phyloP scores from a whole-genome alignment of 2,329 filamentous ascomycete species.

The Cytospora mali region DNA sequence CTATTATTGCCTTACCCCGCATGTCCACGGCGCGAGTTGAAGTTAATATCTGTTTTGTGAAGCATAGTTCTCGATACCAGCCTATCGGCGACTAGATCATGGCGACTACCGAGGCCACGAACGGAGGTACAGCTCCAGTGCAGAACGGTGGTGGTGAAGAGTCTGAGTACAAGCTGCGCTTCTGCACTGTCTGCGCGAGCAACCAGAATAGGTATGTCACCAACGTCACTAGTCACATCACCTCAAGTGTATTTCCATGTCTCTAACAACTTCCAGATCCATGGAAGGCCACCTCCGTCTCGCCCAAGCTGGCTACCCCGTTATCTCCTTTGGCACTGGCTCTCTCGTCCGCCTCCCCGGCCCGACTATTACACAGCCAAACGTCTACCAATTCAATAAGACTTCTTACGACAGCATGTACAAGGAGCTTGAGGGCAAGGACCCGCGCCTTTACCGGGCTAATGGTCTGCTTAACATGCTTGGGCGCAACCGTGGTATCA shows the following conservation, averaged over 20 bases:
- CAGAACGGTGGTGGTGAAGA: constrained; percentile 53
- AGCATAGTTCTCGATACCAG: constrained; percentile 8
- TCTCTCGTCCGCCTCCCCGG: constrained; percentile 92
- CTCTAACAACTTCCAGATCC: constrained; percentile 55
- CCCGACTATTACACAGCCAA: constrained; percentile 87
- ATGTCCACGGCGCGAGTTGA: background rate
- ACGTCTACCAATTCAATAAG: constrained; percentile 97
- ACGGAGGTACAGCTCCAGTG: constrained; percentile 40
- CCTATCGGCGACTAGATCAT: constrained; percentile 31
- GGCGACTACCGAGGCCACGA: constrained; percentile 41
- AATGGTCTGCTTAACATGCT: constrained; percentile 98
- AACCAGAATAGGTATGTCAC: constrained; percentile 85
- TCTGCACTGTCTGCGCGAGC: constrained; percentile 98
- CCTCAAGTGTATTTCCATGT: constrained; percentile 9
- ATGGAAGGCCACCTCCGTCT: constrained; percentile 99
- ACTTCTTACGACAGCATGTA: constrained; percentile 96
- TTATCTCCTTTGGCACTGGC: constrained; percentile 96
- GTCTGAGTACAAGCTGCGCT: constrained; percentile 80
- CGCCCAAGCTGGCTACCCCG: constrained; percentile 84
- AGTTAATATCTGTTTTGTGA: constrained; percentile 9
- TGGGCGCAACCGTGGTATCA: constrained; percentile 85
- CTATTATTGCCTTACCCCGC: background rate
- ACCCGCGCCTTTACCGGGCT: constrained; percentile 81
- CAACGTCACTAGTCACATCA: constrained; percentile 6
- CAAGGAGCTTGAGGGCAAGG: constrained; percentile 84